A percentile compares a stretch with the other conserved stretches of the same genome.
Conservation (phyloP, 1,139 yeast genomes). For the Yamadazyma jaroonii region DNA sequence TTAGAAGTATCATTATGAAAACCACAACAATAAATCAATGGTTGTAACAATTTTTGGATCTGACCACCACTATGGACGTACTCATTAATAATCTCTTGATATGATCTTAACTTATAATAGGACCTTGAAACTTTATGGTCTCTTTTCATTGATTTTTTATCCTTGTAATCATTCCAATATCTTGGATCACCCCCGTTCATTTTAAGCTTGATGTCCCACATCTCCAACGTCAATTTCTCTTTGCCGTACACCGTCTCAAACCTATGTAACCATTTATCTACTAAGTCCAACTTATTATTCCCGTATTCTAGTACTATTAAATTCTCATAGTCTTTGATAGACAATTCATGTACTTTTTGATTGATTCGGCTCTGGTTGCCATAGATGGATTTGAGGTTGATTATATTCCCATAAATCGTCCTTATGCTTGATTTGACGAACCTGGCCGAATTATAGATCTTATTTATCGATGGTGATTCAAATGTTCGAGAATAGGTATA, state of each 20-base stretch:
- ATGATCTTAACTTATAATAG: neutral
- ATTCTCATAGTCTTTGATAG: slow-evolving; percentile 36
- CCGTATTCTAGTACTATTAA: slow-evolving; percentile 33
- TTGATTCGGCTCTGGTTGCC: slow-evolving; percentile 9
- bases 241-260: slow-evolving; percentile 24
- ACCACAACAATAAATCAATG: slow-evolving; percentile 35
- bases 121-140: neutral
- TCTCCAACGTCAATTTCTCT: slow-evolving; percentile 25
- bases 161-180: slow-evolving; percentile 27
- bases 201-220: slow-evolving; percentile 38
- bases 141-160: slow-evolving; percentile 12
- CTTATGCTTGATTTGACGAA: slow-evolving; percentile 20
- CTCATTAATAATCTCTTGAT: slow-evolving; percentile 6
- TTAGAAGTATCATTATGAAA: slow-evolving; percentile 24
- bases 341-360: slow-evolving; percentile 14
- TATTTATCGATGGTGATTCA: neutral
- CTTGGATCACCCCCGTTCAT: slow-evolving; percentile 34
- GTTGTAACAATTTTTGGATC: slow-evolving; percentile 15
- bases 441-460: neutral
- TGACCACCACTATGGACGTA: slow-evolving; percentile 7
- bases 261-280: slow-evolving; percentile 37
- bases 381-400: slow-evolving; percentile 26
- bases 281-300: slow-evolving; percentile 38
- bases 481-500: neutral
- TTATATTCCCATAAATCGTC: slow-evolving; percentile 24